A percentile compares a stretch with the other conserved stretches of the same genome.
Evolutionary conservation across 106 monocot species (phyloP).

Genomic region (Cymbidium sinense): DNA sequence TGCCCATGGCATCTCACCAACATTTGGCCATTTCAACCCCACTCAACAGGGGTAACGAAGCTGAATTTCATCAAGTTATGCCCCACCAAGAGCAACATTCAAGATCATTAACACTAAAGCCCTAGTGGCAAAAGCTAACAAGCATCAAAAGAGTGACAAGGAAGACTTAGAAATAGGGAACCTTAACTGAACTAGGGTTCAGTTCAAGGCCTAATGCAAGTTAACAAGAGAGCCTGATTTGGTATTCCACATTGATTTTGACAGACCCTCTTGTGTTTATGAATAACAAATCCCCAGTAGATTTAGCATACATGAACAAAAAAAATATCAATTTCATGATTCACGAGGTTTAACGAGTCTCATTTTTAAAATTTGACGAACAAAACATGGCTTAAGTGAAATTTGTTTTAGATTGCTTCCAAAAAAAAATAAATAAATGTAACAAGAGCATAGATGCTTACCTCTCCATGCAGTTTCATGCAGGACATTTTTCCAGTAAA

Average conservation of each 20-base stretch:
- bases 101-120: no score
- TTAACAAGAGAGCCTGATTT: neutral
- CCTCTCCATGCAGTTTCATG: neutral
- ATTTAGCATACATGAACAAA: neutral
- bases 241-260: neutral
- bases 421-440: neutral
- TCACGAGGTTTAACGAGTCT: neutral
- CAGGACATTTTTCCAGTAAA: neutral
- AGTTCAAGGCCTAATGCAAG: neutral
- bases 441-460: neutral
- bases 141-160: neutral
- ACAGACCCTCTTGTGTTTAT: neutral
- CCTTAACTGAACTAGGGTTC: neutral
- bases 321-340: neutral
- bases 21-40: no score
- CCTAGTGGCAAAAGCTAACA: no score
- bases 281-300: neutral
- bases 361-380: neutral
- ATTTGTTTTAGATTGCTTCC: neutral
- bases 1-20: no score
- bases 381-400: neutral
- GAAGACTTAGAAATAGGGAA: neutral
- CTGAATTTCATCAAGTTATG: no score
- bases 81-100: no score
- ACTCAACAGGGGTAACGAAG: no score